phyloP scores from a whole-genome alignment of 2,329 filamentous ascomycete species.

The Raffaelea albimanens region DNA sequence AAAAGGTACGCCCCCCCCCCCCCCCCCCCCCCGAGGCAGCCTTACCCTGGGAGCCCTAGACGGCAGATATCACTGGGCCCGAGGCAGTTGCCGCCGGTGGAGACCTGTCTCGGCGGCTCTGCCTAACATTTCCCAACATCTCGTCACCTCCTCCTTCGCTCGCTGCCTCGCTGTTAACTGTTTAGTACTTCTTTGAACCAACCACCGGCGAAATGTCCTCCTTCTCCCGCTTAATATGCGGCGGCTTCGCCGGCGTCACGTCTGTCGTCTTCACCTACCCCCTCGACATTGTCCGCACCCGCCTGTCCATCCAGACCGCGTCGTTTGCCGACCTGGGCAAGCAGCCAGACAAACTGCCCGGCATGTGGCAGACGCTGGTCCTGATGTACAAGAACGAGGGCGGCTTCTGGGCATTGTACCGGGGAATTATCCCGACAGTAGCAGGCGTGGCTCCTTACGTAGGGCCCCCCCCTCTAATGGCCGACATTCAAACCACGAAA shows the following conservation, averaged over 20 bases:
- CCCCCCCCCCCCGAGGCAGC: too few relatives aligned
- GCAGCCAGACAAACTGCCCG: conserved; percentile 61
- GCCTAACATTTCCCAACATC: neutral
- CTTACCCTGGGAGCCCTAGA: too few relatives aligned
- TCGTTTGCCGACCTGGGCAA: conserved; percentile 72
- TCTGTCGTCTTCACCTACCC: conserved; percentile 94
- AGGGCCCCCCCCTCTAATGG: conserved; percentile 13
- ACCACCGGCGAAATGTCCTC: conserved; percentile 67
- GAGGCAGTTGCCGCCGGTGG: neutral
- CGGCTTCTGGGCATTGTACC: conserved; percentile 75
- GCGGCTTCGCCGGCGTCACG: conserved; percentile 85
- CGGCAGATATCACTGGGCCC: too few relatives aligned
- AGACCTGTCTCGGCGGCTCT: neutral
- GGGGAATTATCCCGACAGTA: conserved; percentile 87
- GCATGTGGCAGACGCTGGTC: conserved; percentile 80
- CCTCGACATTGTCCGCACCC: conserved; percentile 92
- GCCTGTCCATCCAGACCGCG: conserved; percentile 94
- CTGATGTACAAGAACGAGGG: conserved; percentile 89
- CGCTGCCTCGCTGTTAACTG: too few relatives aligned
- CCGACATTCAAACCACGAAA: neutral
- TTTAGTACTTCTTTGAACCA: conserved; percentile 67
- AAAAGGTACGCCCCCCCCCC: conserved; percentile 70
- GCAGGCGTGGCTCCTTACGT: conserved; percentile 94
- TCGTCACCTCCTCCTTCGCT: neutral
- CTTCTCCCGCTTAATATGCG: conserved; percentile 72